These are phyloP conservation scores for Auricularia sp. DNA, from an alignment of 768 basidiomycete species.

Conservation along the genomic window DNA sequence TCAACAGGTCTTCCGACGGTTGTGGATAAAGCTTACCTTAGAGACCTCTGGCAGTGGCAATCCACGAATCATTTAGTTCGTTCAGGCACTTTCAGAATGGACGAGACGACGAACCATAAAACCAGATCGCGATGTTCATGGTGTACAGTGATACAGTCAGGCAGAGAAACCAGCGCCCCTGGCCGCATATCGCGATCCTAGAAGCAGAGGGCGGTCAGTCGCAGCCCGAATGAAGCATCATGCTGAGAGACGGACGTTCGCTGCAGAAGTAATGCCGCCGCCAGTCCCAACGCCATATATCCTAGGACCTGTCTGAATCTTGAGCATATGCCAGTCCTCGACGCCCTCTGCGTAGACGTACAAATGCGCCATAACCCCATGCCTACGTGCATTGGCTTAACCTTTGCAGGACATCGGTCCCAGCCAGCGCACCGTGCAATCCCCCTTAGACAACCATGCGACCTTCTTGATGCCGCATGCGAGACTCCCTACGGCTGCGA, in stretches of 20 bases:
- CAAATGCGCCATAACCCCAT: no score
- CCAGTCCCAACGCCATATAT: not conserved
- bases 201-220: not conserved
- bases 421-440: not conserved
- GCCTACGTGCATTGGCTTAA: no score
- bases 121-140: not conserved
- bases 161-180: not conserved
- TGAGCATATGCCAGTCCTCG: no score
- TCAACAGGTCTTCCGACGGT: not conserved
- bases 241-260: not conserved
- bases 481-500: not conserved
- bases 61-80: not conserved
- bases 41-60: not conserved
- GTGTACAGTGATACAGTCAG: not conserved
- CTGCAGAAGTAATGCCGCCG: not conserved
- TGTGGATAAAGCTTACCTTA: not conserved
- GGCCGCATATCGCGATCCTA: not conserved
- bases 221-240: no score
- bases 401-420: no score
- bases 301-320: not conserved
- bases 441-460: not conserved
- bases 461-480: not conserved
- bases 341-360: no score
- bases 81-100: no score
- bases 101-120: not conserved